Percentiles rank a stretch among this genome's conserved stretches.
phyloP scores from a whole-genome alignment of 1,139 yeast genomes.

The Magnusiomyces sp. region DNA sequence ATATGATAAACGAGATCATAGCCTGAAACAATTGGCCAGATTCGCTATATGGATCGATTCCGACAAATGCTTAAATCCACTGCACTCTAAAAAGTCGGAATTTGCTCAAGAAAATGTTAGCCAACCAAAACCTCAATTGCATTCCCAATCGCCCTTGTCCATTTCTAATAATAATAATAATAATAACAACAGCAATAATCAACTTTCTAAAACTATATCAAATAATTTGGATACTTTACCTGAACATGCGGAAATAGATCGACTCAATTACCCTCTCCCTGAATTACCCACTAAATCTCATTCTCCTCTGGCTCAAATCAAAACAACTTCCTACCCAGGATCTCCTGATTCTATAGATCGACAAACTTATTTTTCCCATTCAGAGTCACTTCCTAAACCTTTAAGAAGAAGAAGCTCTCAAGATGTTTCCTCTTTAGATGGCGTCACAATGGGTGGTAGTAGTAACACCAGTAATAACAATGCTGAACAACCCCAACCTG shows the following conservation, averaged over 20 bases:
- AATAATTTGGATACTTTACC: neutral
- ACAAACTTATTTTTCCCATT: neutral
- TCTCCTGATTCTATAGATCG: slow-evolving; percentile 4
- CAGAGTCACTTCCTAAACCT: no score
- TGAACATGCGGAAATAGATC: neutral
- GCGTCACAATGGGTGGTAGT: neutral
- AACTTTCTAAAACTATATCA: neutral
- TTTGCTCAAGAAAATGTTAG: no score
- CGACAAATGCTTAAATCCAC: no score
- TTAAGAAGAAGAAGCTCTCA: neutral
- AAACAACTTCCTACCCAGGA: neutral
- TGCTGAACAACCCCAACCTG: no score
- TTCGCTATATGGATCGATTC: slow-evolving; percentile 30
- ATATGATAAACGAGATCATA: slow-evolving; percentile 33
- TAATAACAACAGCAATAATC: no score
- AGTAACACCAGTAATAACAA: no score
- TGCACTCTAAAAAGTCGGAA: no score
- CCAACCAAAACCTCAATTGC: neutral
- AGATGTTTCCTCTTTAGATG: neutral
- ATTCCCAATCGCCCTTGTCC: neutral
- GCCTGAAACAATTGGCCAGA: slow-evolving; percentile 28
- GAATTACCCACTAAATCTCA: neutral
- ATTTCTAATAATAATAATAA: no score
- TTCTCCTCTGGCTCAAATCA: neutral
- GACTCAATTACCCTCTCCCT: neutral